phyloP scores from a whole-genome alignment of 768 basidiomycete species.

The Lentinus tigrinus region DNA sequence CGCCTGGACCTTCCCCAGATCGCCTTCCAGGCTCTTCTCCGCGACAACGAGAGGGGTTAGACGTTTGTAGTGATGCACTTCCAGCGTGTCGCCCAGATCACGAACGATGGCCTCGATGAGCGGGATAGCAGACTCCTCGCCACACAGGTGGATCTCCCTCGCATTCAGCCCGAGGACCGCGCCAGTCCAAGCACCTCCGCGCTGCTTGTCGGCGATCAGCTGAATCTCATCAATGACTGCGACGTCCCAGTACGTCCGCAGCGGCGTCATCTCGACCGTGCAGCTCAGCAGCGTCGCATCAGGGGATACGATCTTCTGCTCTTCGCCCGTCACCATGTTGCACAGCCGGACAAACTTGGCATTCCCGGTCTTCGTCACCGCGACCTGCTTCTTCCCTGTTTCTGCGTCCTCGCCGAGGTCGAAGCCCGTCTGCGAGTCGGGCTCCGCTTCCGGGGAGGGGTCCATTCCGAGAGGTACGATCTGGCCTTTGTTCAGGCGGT shows the following conservation, averaged over 20 bases:
- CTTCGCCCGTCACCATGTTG: slow-evolving; percentile 92
- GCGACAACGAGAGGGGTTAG: slow-evolving; percentile 82
- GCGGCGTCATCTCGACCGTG: slow-evolving; percentile 89
- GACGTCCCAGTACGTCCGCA: slow-evolving; percentile 53
- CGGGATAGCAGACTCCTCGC: slow-evolving; percentile 89
- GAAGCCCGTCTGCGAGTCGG: slow-evolving; percentile 35
- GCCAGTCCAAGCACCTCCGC: slow-evolving; percentile 80
- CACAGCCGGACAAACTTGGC: slow-evolving; percentile 57
- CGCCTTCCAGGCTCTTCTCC: slow-evolving; percentile 56
- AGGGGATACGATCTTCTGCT: slow-evolving; percentile 66
- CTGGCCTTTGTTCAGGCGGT: slow-evolving; percentile 85
- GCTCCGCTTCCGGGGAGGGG: slow-evolving; percentile 36
- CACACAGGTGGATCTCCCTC: slow-evolving; percentile 88
- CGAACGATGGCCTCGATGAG: slow-evolving; percentile 69
- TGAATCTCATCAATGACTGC: slow-evolving; percentile 98
- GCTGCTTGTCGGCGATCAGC: slow-evolving; percentile 78
- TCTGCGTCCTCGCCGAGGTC: slow-evolving; percentile 27
- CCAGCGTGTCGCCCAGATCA: slow-evolving; percentile 78
- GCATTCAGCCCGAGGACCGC: slow-evolving; percentile 79
- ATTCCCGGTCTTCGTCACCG: slow-evolving; percentile 36
- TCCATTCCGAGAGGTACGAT: slow-evolving; percentile 73
- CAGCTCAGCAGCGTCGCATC: slow-evolving; percentile 65
- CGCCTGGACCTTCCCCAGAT: slow-evolving; percentile 58
- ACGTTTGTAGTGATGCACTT: slow-evolving; percentile 81
- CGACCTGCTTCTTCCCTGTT: slow-evolving; percentile 16